phyloP scores from a whole-genome alignment of 768 basidiomycete genomes.

The Lentinula raphanica region DNA sequence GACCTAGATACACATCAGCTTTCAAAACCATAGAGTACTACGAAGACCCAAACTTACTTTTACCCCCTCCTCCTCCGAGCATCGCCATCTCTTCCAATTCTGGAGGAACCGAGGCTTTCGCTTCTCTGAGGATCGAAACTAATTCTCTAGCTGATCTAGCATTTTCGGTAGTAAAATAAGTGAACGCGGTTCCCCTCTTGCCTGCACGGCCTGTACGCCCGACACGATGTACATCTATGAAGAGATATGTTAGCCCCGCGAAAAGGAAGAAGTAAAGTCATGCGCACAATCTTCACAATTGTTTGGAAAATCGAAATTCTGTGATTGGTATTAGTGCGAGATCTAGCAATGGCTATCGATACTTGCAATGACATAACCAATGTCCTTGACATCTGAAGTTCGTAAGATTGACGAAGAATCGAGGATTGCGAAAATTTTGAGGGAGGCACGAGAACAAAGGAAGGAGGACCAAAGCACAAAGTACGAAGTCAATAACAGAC shows the following conservation, averaged over 20 bases:
- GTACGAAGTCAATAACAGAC: conserved; percentile 20
- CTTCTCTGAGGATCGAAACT: conserved; percentile 78
- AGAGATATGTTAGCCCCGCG: background rate
- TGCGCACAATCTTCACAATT: conserved; percentile 98
- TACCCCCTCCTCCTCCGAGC: conserved; percentile 5
- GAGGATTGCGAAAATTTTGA: conserved; percentile 35
- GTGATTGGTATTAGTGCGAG: conserved; percentile 10
- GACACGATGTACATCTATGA: conserved; percentile 4
- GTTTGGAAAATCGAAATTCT: conserved; percentile 98
- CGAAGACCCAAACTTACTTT: background rate
- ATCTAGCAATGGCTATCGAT: background rate
- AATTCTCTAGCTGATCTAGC: conserved; percentile 93
- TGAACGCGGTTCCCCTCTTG: conserved; percentile 87
- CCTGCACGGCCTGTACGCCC: conserved; percentile 67
- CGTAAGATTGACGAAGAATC: conserved; percentile 18
- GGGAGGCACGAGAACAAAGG: conserved; percentile 41
- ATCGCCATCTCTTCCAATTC: conserved; percentile 59
- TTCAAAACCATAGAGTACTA: background rate
- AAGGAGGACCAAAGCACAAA: conserved; percentile 4
- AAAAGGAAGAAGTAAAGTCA: conserved; percentile 12
- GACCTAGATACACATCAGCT: background rate
- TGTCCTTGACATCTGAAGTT: conserved; percentile 92
- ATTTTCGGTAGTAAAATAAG: conserved; percentile 96
- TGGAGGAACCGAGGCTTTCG: conserved; percentile 79
- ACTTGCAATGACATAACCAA: conserved; percentile 92